These are phyloP conservation scores for Sclerotinia subarctica DNA, from an alignment of 2,329 filamentous ascomycete species.

Conservation along the genomic window DNA sequence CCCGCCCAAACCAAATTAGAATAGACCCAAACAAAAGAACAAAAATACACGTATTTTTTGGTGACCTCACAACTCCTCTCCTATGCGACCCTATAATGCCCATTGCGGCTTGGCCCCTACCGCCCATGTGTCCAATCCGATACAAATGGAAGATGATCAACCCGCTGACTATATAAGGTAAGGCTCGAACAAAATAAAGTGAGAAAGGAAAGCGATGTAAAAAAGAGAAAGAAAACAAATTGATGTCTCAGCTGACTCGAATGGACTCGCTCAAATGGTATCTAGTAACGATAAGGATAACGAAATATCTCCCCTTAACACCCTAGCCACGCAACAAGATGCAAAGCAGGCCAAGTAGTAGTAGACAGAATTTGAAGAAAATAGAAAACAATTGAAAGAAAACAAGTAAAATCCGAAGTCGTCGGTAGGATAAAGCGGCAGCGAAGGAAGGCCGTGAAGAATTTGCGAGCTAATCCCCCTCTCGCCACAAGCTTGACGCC, in stretches of 20 bases:
- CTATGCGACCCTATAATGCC: slow-evolving; percentile 10
- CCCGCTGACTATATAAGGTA: background rate
- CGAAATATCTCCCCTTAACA: slow-evolving; percentile 10
- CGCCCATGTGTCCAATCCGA: background rate
- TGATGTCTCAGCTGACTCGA: slow-evolving; percentile 1
- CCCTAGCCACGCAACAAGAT: background rate
- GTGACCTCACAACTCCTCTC: slow-evolving; percentile 15
- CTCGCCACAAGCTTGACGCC: no score
- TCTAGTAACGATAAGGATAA: slow-evolving; percentile 5
- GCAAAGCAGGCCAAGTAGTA: background rate
- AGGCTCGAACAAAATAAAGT: background rate
- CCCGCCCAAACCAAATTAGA: slow-evolving; percentile 3
- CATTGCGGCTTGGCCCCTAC: slow-evolving; percentile 11
- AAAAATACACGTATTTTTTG: slow-evolving; percentile 1
- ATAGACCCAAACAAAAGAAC: slow-evolving; percentile 8
- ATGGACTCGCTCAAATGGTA: slow-evolving; percentile 8
- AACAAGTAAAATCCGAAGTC: background rate
- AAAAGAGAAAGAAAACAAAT: background rate
- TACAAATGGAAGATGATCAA: slow-evolving; percentile 3
- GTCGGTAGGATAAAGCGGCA: background rate
- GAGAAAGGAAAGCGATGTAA: background rate
- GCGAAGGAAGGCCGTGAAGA: background rate
- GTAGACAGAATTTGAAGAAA: background rate
- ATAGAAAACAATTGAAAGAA: background rate
- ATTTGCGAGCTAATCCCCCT: background rate